Conservation (phyloP, 1,284 basidiomycete genomes). For the Hypsizygus ulmarius region DNA sequence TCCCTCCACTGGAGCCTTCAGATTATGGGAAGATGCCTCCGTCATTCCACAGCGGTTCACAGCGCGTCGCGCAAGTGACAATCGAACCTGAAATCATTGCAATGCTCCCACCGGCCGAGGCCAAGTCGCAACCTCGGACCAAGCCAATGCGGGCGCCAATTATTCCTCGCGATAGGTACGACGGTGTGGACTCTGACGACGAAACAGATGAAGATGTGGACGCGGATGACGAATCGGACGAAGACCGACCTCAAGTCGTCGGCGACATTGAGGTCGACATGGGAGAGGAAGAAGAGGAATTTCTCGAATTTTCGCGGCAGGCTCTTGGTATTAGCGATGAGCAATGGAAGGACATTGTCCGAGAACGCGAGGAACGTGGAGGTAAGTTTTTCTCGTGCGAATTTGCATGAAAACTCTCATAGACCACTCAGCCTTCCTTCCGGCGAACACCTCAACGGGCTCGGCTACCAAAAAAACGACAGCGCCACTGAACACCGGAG, state of each 20-base stretch:
- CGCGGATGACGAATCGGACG: conserved; percentile 64
- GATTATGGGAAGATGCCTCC: conserved; percentile 83
- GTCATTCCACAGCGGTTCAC: conserved; percentile 64
- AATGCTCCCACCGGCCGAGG: conserved; percentile 7
- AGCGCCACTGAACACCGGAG: conserved; percentile 1
- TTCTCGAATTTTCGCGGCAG: conserved; percentile 88
- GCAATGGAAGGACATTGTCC: conserved; percentile 81
- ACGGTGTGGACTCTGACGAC: conserved; percentile 85
- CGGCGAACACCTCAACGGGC: conserved; percentile 37
- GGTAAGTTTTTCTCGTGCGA: conserved; percentile 46
- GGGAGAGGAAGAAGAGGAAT: conserved; percentile 87
- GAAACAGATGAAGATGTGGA: conserved; percentile 61
- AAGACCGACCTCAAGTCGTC: conserved; percentile 74
- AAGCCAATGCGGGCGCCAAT: conserved; percentile 69
- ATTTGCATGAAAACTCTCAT: conserved; percentile 2
- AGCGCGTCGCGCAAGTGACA: conserved; percentile 54
- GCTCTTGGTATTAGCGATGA: conserved; percentile 82
- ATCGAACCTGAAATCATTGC: conserved; percentile 38
- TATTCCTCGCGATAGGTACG: conserved; percentile 75
- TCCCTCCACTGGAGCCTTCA: conserved; percentile 63
- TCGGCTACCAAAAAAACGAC: conserved; percentile 14
- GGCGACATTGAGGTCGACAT: conserved; percentile 86
- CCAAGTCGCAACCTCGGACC: conserved; percentile 17
- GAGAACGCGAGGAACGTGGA: conserved; percentile 71
- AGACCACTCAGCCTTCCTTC: conserved; percentile 62